phyloP scores from a whole-genome alignment of 1,139 yeast genomes.

The Debaryomycetaceae sp. region DNA sequence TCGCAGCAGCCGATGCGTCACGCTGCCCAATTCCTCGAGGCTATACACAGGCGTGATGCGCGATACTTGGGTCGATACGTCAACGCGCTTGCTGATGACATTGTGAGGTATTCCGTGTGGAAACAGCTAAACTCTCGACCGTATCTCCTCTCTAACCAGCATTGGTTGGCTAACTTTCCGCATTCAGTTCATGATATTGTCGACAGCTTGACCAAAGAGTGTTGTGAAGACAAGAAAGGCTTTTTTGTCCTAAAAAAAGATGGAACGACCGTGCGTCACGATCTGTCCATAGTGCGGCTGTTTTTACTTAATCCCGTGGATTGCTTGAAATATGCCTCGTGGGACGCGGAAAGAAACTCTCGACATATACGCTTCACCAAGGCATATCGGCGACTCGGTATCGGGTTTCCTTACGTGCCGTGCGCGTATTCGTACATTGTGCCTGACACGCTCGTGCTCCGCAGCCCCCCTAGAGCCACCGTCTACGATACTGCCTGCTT shows the following conservation, averaged over 20 bases:
- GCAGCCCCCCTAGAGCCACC: not conserved
- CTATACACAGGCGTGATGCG: slow-evolving; percentile 5
- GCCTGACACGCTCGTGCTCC: not conserved
- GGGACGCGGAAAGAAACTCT: no score
- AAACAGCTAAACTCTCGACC: slow-evolving; percentile 8
- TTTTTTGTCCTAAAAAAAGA: slow-evolving; percentile 5
- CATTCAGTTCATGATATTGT: slow-evolving; percentile 3
- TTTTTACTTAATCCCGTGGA: slow-evolving; percentile 7
- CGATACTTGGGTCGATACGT: slow-evolving; percentile 7
- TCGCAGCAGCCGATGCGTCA: slow-evolving; percentile 1
- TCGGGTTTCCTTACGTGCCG: not conserved
- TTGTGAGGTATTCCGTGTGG: slow-evolving; percentile 5
- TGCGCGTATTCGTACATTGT: not conserved
- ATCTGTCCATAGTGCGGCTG: slow-evolving; percentile 8
- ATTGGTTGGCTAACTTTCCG: slow-evolving; percentile 3
- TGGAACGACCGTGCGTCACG: slow-evolving; percentile 5
- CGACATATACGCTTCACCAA: no score
- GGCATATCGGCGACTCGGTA: no score
- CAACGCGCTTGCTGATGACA: slow-evolving; percentile 7
- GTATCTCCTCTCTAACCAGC: slow-evolving; percentile 5
- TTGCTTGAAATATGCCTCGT: slow-evolving; percentile 6
- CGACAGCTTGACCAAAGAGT: slow-evolving; percentile 3
- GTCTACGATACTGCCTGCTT: no score
- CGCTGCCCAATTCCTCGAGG: slow-evolving; percentile 6
- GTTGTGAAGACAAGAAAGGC: slow-evolving; percentile 5